These are phyloP conservation scores for Dactylellina sp. DNA, from an alignment of 2,329 filamentous ascomycete species.

Conservation along the genomic window DNA sequence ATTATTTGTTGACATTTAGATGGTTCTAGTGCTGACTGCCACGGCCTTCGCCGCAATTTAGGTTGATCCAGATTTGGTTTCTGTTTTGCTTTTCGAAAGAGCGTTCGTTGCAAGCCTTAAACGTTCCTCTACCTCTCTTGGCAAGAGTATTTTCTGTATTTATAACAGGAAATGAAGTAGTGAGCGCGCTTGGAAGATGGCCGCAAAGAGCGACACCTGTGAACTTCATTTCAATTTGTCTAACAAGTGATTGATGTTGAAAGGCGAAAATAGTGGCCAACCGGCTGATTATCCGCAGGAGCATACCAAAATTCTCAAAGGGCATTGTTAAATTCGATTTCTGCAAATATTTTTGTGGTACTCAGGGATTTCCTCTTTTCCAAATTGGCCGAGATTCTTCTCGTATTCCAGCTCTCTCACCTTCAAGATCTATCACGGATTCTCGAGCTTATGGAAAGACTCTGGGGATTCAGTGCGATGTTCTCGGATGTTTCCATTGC, in stretches of 20 bases:
- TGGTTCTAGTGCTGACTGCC: slow-evolving; percentile 7
- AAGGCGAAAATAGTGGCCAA: background rate
- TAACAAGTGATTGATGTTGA: too few relatives aligned
- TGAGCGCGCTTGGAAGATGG: slow-evolving; percentile 1
- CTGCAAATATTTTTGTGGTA: background rate
- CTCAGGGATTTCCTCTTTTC: background rate
- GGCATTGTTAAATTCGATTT: background rate
- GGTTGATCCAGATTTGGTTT: slow-evolving; percentile 9
- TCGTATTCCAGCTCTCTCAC: slow-evolving; percentile 1
- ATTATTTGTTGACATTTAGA: background rate
- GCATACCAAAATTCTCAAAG: background rate
- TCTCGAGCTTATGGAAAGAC: background rate
- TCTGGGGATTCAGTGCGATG: too few relatives aligned
- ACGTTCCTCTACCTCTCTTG: slow-evolving; percentile 4
- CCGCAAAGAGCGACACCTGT: background rate
- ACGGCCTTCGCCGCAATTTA: background rate
- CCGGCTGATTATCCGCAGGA: background rate
- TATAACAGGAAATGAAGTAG: background rate
- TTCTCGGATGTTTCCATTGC: too few relatives aligned
- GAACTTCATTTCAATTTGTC: slow-evolving; percentile 6
- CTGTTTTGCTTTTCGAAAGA: background rate
- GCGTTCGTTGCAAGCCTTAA: background rate
- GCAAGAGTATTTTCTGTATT: background rate
- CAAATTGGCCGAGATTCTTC: background rate
- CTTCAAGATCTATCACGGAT: slow-evolving; percentile 1